Evolutionary conservation across 2,329 filamentous ascomycete genomes (phyloP).

Genomic region (Penicillium sp.): DNA sequence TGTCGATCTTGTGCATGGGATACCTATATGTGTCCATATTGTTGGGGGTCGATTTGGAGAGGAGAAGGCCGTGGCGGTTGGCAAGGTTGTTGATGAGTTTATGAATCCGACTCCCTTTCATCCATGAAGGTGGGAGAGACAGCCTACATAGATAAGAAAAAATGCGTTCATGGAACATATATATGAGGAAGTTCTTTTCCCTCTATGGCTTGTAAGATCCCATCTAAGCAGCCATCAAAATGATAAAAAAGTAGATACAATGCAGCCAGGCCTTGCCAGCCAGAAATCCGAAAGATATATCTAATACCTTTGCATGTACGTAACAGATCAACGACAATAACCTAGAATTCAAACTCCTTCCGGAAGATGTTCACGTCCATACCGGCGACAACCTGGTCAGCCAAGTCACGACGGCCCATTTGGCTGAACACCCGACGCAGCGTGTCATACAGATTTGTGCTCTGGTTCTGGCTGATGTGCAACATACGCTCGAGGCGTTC

Average conservation of each 20-base stretch:
- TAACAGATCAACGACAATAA: background rate
- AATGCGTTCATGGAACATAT: background rate
- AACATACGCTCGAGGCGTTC: constrained; percentile 82
- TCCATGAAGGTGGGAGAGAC: background rate
- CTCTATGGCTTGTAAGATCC: background rate
- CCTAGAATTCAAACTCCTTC: constrained; percentile 81
- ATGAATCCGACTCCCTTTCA: constrained; percentile 18
- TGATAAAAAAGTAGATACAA: constrained; percentile 13
- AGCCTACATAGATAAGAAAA: background rate
- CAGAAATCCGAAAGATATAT: background rate
- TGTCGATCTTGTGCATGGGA: constrained; percentile 31
- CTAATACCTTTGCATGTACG: background rate
- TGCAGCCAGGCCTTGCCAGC: constrained; percentile 1
- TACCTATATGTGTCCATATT: constrained; percentile 37
- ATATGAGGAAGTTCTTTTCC: background rate
- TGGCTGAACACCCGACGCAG: constrained; percentile 91
- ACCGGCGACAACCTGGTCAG: constrained; percentile 80
- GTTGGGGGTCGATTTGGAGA: constrained; percentile 36
- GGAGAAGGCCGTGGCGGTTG: constrained; percentile 34
- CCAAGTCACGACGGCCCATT: constrained; percentile 86
- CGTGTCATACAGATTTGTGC: constrained; percentile 95
- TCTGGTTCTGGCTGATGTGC: constrained; percentile 77
- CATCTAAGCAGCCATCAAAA: constrained; percentile 5
- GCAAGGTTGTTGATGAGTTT: constrained; percentile 32
- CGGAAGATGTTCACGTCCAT: constrained; percentile 90